Base-by-base conservation (phyloP, 768 basidiomycete genomes). In the Butyriboletus loyo region DNA sequence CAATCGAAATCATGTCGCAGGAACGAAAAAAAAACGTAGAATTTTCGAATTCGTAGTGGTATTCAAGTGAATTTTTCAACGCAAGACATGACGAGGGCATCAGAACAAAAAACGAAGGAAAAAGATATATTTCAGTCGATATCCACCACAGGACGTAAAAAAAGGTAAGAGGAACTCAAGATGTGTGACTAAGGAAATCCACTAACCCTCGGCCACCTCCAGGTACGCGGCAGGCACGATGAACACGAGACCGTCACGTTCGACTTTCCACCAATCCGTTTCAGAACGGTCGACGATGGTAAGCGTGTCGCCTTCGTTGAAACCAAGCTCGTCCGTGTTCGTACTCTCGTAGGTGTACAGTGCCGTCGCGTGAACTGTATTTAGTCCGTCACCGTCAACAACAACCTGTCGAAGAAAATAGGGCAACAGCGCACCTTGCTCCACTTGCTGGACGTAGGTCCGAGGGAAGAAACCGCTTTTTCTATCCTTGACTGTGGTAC, bases 221-320 rank as follows among this genome's bases (percentile, higher is more conserved):
- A 99, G 69, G 69, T 98, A 98, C 19, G 86, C 83, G 24, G 94
- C 92, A 47, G 97, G 97, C 5, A 94, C 93, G 64, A 94, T 85
- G 73, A 88, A 90, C 47, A 97, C 84, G 55, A 85, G 71, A 21
- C 96, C 96, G 43, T 80, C 84, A 63, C 82, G 81, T 73, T 98
- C 95, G 35, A 87, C 88, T 75, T 95, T 98, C 92, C 92, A 98
- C 97, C 97, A 98, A 62, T 91, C 89, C 47, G 75, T 77, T 59
- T 98, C 97, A 49, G 80, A 80, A 42, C 72, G 81, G 65, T 99
- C 97, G 52, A 98, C 79, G 56, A 99, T 84, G 8, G 76, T 76
- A 35, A 98, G 72, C 31, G 72, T 66, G 51, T 96, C 90, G 53
- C 90, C 93, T 71, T 92, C 92, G 7, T 72, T 72, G 66, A 98